phyloP scores from a whole-genome alignment of 2,329 filamentous ascomycete species.

The Aspergillus vadensis region DNA sequence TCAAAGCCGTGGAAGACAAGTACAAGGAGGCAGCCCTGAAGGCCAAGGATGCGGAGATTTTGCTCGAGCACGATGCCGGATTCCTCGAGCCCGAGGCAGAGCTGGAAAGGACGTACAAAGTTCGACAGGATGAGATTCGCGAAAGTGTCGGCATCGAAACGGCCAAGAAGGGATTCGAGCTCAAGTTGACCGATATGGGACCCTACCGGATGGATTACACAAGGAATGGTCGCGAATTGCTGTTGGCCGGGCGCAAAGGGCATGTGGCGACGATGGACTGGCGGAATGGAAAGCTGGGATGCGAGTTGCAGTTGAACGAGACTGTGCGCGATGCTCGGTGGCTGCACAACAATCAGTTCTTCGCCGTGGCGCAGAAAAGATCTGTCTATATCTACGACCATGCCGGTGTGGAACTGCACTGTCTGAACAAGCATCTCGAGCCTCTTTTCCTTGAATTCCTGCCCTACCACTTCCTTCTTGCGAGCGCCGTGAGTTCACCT shows the following conservation, averaged over 20 bases:
- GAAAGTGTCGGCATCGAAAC: conserved; percentile 75
- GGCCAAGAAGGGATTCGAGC: conserved; percentile 88
- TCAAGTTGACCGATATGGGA: conserved; percentile 78
- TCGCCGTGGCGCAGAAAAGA: conserved; percentile 95
- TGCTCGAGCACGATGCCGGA: conserved; percentile 82
- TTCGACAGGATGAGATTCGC: conserved; percentile 83
- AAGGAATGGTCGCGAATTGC: conserved; percentile 79
- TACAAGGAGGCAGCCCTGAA: conserved; percentile 78
- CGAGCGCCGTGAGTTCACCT: conserved; percentile 68
- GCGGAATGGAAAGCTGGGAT: conserved; percentile 86
- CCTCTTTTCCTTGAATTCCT: conserved; percentile 93
- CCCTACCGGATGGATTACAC: conserved; percentile 90
- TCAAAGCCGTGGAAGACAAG: conserved; percentile 77
- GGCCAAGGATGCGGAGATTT: conserved; percentile 88
- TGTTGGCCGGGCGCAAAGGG: conserved; percentile 86
- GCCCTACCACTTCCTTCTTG: conserved; percentile 92
- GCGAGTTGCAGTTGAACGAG: conserved; percentile 87
- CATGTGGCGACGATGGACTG: conserved; percentile 97
- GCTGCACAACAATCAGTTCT: conserved; percentile 91
- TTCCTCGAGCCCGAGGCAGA: conserved; percentile 87
- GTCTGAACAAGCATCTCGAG: conserved; percentile 85
- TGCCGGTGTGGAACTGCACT: conserved; percentile 88
- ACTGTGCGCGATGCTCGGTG: conserved; percentile 87
- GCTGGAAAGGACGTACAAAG: conserved; percentile 88
- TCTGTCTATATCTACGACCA: conserved; percentile 96